Evolutionary conservation across 768 basidiomycete species (phyloP), one percentile per base, ranked within the genome.

Genomic region (Auricularia sp.): DNA sequence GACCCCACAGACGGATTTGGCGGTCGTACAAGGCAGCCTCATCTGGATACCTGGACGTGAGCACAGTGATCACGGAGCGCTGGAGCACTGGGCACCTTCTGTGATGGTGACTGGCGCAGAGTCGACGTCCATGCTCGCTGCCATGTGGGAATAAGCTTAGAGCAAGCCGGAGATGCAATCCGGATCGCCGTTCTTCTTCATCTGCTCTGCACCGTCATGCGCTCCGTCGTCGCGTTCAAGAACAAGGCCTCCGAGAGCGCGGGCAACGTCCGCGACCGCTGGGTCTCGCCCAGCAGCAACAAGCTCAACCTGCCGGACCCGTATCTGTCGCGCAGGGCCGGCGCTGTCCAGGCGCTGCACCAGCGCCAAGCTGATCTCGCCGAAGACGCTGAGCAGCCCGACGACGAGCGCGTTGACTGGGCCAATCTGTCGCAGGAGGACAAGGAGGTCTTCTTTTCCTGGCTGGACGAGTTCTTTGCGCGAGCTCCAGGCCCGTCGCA

Each of bases 1-100:
- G 84, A 56, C 97, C 97, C 97, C 97, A 99, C 69, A 98, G 77
- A 36, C 96, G 86, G 79, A 98, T 97, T 75, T 98, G 95, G 34
- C 96, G 87, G 74, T 98, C 97, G 74, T 98, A 97, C 33, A 97
- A 82, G 14, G 90, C 91, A n/a, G 84, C 86, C 68, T 87, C 83
- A 70, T 84, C 83, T 84, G 65, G 53, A 23, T 7, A 39, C 42
- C 54, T 23, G n/a, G 11, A 61, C 34, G 51, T 60, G 36, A 63
- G 58, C 4, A 12, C 21, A 35, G 63, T 63, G 23, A 33, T 6
- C n/a, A 23, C 29, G 8, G 6, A 63, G n/a, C 74, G 80, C 78
- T 29, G 29, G 29, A 29, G 39, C 14, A 18, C n/a, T 36, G n/a
- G 67, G 58, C 42, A 70, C 72, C 72, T 71, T 72, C 72, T 36